Conservation (phyloP, 2,329 filamentous ascomycete species). For the Penicillium sp. region DNA sequence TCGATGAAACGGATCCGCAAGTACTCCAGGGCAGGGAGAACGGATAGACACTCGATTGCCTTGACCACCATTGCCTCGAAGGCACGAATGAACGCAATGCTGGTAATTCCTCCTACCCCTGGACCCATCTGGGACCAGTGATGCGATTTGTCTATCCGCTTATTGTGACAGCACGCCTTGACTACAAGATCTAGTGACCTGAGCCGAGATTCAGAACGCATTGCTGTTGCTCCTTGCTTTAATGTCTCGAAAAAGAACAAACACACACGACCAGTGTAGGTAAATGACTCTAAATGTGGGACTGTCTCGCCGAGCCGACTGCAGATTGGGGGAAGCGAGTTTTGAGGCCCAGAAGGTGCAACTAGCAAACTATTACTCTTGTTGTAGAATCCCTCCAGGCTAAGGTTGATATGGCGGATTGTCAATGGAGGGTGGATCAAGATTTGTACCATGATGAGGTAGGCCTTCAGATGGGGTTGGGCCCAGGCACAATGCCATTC, state of each 20-base stretch:
- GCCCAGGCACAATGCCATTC: conserved; percentile 51
- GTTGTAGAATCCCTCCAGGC: conserved; percentile 62
- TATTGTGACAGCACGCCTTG: conserved; percentile 60
- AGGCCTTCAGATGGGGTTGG: conserved; percentile 65
- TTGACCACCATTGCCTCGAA: conserved; percentile 62
- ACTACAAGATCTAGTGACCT: conserved; percentile 63
- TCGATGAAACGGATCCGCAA: conserved; percentile 67
- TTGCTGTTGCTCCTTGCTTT: conserved; percentile 38
- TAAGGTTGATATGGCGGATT: conserved; percentile 58
- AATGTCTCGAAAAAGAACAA: conserved; percentile 58
- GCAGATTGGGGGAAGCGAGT: conserved; percentile 58
- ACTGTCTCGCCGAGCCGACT: conserved; percentile 52
- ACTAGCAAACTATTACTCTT: conserved; percentile 45
- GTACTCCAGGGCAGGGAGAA: conserved; percentile 52
- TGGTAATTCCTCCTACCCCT: conserved; percentile 54
- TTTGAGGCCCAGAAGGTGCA: conserved; percentile 33
- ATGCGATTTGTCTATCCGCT: background rate
- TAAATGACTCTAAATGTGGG: conserved; percentile 57
- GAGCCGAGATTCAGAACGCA: conserved; percentile 32
- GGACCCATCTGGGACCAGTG: background rate
- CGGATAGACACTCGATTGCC: conserved; percentile 53
- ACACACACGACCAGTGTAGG: conserved; percentile 65
- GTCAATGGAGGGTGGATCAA: conserved; percentile 50
- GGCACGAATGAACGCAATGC: conserved; percentile 61
- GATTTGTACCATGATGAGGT: conserved; percentile 59